A percentile compares a stretch with the other conserved stretches of the same genome.
These are phyloP conservation scores for Neobulgaria alba DNA, from an alignment of 2,329 filamentous ascomycete species.

Conservation along the genomic window DNA sequence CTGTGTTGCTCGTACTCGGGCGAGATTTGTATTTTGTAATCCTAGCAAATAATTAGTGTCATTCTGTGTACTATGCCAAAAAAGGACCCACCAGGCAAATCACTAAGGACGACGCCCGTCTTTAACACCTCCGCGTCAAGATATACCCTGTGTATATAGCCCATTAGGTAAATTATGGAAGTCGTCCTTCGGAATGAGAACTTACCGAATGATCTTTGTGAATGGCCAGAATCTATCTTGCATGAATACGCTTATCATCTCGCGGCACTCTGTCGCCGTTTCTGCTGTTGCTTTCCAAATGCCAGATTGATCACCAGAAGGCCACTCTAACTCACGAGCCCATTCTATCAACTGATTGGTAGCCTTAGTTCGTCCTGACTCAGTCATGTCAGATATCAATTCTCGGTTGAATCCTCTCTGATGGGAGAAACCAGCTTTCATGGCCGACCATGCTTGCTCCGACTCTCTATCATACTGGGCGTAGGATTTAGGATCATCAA, in stretches of 20 bases:
- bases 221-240: slow-evolving; percentile 30
- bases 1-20: slow-evolving; percentile 30
- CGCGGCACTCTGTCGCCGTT: slow-evolving; percentile 26
- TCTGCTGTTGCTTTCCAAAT: slow-evolving; percentile 27
- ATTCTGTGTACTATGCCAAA: slow-evolving; percentile 3
- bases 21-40: slow-evolving; percentile 31
- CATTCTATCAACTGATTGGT: slow-evolving; percentile 24
- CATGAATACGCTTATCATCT: slow-evolving; percentile 29
- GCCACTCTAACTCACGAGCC: slow-evolving; percentile 28
- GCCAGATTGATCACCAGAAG: slow-evolving; percentile 18
- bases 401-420: slow-evolving; percentile 20
- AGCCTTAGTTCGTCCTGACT: slow-evolving; percentile 22
- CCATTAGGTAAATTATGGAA: slow-evolving; percentile 5
- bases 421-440: slow-evolving; percentile 30
- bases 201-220: slow-evolving; percentile 31
- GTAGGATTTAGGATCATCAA: slow-evolving; percentile 23
- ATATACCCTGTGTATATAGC: slow-evolving; percentile 22
- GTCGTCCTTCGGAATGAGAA: not conserved
- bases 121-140: slow-evolving; percentile 27
- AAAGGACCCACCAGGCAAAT: slow-evolving; percentile 27
- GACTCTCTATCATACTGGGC: slow-evolving; percentile 24
- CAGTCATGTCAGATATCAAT: slow-evolving; percentile 22
- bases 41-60: slow-evolving; percentile 10
- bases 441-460: slow-evolving; percentile 35
- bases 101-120: slow-evolving; percentile 30